A percentile compares a stretch with the other conserved stretches of the same genome.
These are phyloP conservation scores for Pythium plurisporium DNA, from an alignment of 352 stramenopile species.

Conservation along the genomic window DNA sequence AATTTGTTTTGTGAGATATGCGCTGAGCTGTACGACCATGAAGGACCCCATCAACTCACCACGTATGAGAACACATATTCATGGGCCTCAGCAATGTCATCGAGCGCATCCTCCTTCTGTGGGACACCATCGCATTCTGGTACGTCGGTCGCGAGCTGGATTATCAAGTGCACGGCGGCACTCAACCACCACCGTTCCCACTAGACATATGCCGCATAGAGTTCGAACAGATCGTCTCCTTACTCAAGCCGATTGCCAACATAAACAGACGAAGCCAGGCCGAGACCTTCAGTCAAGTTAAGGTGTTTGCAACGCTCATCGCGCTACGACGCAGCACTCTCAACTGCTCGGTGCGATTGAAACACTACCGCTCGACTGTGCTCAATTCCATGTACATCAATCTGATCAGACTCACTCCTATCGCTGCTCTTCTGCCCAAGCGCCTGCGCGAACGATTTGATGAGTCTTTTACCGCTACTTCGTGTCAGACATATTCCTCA, in stretches of 20 bases:
- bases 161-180: background rate
- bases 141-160: background rate
- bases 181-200: background rate
- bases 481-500: background rate
- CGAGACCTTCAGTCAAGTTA: background rate
- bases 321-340: background rate
- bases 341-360: background rate
- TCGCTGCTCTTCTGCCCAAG: too few relatives aligned
- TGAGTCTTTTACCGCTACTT: constrained; percentile 4
- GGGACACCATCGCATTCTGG: constrained; percentile 1
- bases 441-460: constrained; percentile 4
- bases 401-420: background rate
- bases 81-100: constrained; percentile 3
- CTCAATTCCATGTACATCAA: background rate
- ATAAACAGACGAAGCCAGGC: background rate
- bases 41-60: background rate
- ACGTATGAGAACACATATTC: background rate
- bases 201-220: background rate
- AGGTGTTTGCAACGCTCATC: background rate
- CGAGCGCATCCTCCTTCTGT: background rate
- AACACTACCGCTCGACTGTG: background rate
- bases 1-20: constrained; percentile 4
- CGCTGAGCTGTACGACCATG: background rate
- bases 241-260: constrained; percentile 3
- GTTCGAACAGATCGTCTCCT: background rate